Conservation (phyloP, 225 moss, liverwort and hornwort species). For the Takakia lepidozioides region DNA sequence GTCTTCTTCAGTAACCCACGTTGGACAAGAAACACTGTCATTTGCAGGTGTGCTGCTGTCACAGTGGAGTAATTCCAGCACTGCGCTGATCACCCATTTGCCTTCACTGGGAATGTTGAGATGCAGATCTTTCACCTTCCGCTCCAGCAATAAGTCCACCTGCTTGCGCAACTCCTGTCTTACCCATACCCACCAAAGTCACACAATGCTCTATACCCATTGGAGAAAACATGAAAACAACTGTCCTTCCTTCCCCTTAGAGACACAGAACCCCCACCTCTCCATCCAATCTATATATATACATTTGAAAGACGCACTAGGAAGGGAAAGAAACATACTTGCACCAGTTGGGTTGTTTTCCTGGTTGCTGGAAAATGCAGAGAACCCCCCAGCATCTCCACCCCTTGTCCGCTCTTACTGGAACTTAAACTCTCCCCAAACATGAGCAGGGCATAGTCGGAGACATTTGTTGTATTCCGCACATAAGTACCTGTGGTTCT, state of each 20-base stretch:
- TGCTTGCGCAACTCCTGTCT: slow-evolving; percentile 20
- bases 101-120: slow-evolving; percentile 31
- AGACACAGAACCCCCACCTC: no score
- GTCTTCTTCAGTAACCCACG: slow-evolving; percentile 41
- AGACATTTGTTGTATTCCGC: slow-evolving; percentile 53
- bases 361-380: slow-evolving; percentile 47
- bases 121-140: slow-evolving; percentile 12
- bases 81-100: slow-evolving; percentile 9
- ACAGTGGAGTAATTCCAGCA: slow-evolving; percentile 26
- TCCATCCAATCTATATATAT: no score
- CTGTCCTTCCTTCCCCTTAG: no score
- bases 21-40: slow-evolving; percentile 19
- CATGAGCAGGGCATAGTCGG: slow-evolving; percentile 67
- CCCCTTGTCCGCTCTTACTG: slow-evolving; percentile 25
- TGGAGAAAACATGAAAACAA: no score
- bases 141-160: slow-evolving; percentile 10
- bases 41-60: slow-evolving; percentile 11
- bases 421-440: slow-evolving; percentile 54
- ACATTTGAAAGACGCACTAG: neutral
- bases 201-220: no score
- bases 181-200: neutral
- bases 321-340: slow-evolving; percentile 5
- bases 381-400: slow-evolving; percentile 63
- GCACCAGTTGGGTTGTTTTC: slow-evolving; percentile 14
- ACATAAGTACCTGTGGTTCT: slow-evolving; percentile 52